Evolutionary conservation across 768 basidiomycete genomes (phyloP).

Genomic region (Zangia roseola): DNA sequence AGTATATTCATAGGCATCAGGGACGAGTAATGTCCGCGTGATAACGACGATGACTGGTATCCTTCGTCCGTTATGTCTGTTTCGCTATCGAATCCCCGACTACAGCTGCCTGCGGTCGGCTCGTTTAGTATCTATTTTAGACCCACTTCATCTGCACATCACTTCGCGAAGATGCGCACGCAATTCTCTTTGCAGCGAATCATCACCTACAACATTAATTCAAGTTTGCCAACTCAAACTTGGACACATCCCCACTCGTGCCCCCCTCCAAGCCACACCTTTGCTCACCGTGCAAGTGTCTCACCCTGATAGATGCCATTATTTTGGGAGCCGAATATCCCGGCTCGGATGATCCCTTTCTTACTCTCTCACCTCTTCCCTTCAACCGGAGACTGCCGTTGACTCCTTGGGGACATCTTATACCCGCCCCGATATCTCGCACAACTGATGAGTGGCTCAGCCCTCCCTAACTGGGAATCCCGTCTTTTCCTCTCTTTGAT

Average conservation of each 20-base stretch:
- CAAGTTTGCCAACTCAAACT: constrained; percentile 12
- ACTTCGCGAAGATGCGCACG: constrained; percentile 21
- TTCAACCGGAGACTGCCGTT: constrained; percentile 18
- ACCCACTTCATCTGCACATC: constrained; percentile 20
- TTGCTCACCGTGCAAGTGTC: background rate
- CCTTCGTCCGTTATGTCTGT: constrained; percentile 20
- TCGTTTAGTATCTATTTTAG: constrained; percentile 20
- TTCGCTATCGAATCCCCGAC: constrained; percentile 16
- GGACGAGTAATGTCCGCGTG: constrained; percentile 15
- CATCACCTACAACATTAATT: constrained; percentile 7
- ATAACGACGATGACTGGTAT: constrained; percentile 19
- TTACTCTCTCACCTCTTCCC: constrained; percentile 3
- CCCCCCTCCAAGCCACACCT: background rate
- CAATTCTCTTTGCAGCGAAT: constrained; percentile 12
- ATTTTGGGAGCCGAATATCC: background rate
- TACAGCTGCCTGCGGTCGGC: constrained; percentile 8
- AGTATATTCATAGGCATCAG: constrained; percentile 20
- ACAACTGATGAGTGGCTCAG: constrained; percentile 16
- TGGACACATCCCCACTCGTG: background rate
- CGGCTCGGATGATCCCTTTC: constrained; percentile 7
- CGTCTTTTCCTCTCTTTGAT: constrained; percentile 12
- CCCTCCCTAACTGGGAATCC: constrained; percentile 12
- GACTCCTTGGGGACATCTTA: constrained; percentile 16
- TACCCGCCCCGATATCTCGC: constrained; percentile 22
- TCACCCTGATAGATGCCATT: background rate